Percentiles rank a stretch among this genome's conserved stretches.
Evolutionary conservation across 2,329 filamentous ascomycete species (phyloP).

Genomic region (Aspergillus eucalypticola): DNA sequence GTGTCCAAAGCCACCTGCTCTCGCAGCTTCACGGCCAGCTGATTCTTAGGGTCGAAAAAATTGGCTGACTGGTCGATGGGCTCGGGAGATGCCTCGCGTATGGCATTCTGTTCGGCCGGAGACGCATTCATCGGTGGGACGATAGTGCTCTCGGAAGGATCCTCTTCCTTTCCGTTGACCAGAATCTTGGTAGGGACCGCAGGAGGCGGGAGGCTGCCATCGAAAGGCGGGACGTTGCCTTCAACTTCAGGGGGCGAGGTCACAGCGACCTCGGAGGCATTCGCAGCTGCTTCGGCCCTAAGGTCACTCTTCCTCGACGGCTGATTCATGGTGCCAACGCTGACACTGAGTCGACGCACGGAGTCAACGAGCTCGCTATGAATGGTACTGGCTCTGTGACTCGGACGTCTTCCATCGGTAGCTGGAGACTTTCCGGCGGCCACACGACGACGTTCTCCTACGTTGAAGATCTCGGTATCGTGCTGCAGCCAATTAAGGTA

Average conservation of each 20-base stretch:
- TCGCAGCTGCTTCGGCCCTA: conserved; percentile 21
- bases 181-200: conserved; percentile 56
- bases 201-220: conserved; percentile 40
- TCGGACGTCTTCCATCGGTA: conserved; percentile 21
- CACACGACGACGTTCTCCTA: conserved; percentile 84
- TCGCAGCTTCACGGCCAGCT: conserved; percentile 75
- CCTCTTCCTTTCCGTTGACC: conserved; percentile 56
- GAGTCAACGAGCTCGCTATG: conserved; percentile 47
- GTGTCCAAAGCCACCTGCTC: conserved; percentile 93
- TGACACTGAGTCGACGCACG: conserved; percentile 46
- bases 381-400: conserved; percentile 30
- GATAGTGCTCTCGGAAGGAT: conserved; percentile 24
- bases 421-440: conserved; percentile 59
- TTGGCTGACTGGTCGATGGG: conserved; percentile 82
- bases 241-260: conserved; percentile 30
- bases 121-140: conserved; percentile 28
- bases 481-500: conserved; percentile 98
- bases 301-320: conserved; percentile 3
- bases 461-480: conserved; percentile 94
- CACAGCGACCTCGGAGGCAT: conserved; percentile 2
- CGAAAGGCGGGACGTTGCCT: conserved; percentile 20
- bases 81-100: conserved; percentile 43
- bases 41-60: conserved; percentile 92
- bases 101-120: conserved; percentile 23
- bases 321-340: conserved; percentile 31